Evolutionary conservation across 2,329 filamentous ascomycete species (phyloP).

Genomic region (Arthrobotrys pseudoclavata): DNA sequence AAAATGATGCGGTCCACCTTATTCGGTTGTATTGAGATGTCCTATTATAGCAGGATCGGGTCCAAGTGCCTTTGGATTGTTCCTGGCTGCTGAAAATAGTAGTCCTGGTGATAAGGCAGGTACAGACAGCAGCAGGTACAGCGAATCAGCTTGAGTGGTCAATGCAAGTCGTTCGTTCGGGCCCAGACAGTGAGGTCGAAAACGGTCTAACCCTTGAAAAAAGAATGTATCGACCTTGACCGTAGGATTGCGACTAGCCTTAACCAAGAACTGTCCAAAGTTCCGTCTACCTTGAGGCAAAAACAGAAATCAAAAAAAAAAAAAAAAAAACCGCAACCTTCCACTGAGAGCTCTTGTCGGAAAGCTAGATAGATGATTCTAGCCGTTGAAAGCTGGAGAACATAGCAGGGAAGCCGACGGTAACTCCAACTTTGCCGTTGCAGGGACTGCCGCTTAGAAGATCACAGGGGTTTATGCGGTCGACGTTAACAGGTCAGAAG

Average conservation of each 20-base stretch:
- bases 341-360: constrained; percentile 41
- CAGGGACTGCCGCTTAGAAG: constrained; percentile 56
- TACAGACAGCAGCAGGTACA: constrained; percentile 61
- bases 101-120: constrained; percentile 60
- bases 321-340: constrained; percentile 28
- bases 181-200: constrained; percentile 55
- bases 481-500: constrained; percentile 30
- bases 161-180: constrained; percentile 53
- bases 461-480: constrained; percentile 52
- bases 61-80: constrained; percentile 57
- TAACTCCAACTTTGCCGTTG: constrained; percentile 34
- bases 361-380: constrained; percentile 34
- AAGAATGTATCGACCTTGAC: constrained; percentile 48
- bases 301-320: constrained; percentile 38
- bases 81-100: constrained; percentile 60
- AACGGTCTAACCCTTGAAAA: constrained; percentile 55
- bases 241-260: constrained; percentile 56
- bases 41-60: constrained; percentile 60
- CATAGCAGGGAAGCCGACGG: constrained; percentile 35
- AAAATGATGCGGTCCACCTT: constrained; percentile 35
- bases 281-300: constrained; percentile 50
- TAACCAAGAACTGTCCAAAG: constrained; percentile 49
- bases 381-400: constrained; percentile 48
- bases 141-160: constrained; percentile 55
- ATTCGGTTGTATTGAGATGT: constrained; percentile 57